Evolutionary conservation across 805 yeast species (phyloP).

Genomic region (Diddensiella caesifluorescens): DNA sequence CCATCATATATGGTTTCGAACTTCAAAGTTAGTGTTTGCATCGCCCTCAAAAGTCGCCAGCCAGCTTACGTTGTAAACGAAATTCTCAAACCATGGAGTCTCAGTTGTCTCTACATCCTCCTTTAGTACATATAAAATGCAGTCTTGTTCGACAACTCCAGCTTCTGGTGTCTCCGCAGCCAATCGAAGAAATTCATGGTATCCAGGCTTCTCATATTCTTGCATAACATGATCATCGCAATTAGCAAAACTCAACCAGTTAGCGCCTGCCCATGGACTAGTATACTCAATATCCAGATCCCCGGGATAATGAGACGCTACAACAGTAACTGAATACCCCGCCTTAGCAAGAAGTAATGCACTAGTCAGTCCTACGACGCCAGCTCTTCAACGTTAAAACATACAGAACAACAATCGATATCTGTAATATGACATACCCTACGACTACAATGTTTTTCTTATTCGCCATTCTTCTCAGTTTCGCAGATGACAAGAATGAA

Average conservation of each 20-base stretch:
- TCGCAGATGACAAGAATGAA: too few relatives aligned
- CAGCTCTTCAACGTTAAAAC: conserved; percentile 40
- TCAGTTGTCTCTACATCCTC: conserved; percentile 1
- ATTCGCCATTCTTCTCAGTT: not conserved
- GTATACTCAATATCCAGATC: conserved; percentile 70
- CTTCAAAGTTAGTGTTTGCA: conserved; percentile 1
- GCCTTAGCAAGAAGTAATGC: conserved; percentile 44
- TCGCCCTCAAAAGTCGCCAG: not conserved
- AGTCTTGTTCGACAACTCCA: conserved; percentile 1
- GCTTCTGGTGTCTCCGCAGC: not conserved
- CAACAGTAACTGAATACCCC: conserved; percentile 43
- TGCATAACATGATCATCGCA: not conserved
- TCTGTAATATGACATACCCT: conserved; percentile 18
- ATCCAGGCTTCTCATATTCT: conserved; percentile 1
- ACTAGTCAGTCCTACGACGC: conserved; percentile 67
- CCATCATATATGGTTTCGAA: conserved; percentile 3
- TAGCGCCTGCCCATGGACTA: conserved; percentile 77
- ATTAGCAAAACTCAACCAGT: conserved; percentile 31
- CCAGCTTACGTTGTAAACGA: not conserved
- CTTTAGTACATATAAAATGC: not conserved
- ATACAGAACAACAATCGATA: not conserved
- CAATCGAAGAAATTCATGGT: conserved; percentile 1
- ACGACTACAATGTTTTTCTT: conserved; percentile 17
- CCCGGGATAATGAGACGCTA: conserved; percentile 71
- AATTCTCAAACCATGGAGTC: conserved; percentile 2